A percentile compares a stretch with the other conserved stretches of the same genome.
Conservation (phyloP, 257 asterid species). For the Nicotiana undulata region DNA sequence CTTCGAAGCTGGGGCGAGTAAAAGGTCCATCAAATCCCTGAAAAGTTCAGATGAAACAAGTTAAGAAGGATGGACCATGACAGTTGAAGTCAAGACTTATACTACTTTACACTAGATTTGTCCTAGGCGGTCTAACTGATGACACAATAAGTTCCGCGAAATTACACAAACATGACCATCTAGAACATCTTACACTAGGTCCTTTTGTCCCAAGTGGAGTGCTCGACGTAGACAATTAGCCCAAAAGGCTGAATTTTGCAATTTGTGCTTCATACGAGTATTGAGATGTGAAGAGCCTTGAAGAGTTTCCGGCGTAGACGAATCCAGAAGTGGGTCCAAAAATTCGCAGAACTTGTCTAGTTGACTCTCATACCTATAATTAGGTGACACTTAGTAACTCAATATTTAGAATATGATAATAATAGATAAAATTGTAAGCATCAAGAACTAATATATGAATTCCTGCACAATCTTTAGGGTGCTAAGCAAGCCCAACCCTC, state of each 20-base stretch:
- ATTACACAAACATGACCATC: not conserved
- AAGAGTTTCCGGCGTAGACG: constrained; percentile 69
- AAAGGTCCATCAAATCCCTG: constrained; percentile 88
- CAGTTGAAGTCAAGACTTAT: not conserved
- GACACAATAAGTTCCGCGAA: not conserved
- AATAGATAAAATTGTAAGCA: not conserved
- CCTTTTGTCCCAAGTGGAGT: constrained; percentile 68
- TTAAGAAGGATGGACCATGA: constrained; percentile 4
- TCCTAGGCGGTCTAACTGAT: not conserved
- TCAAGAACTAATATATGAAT: not conserved
- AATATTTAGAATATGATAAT: not conserved
- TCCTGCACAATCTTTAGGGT: not conserved
- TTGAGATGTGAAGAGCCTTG: constrained; percentile 40
- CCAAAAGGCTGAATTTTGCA: constrained; percentile 70
- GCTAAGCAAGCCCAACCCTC: not conserved
- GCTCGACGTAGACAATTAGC: constrained; percentile 60
- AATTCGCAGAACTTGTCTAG: constrained; percentile 72
- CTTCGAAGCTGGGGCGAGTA: constrained; percentile 88
- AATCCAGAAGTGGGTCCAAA: constrained; percentile 87
- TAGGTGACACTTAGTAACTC: not conserved
- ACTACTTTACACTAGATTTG: not conserved
- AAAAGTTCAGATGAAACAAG: constrained; percentile 19
- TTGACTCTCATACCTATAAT: constrained; percentile 60
- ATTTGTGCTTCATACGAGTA: constrained; percentile 54
- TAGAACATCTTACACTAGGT: constrained; percentile 57